Conservation (phyloP, 2,329 filamentous ascomycete genomes). For the Teratosphaeria zuluensis region DNA sequence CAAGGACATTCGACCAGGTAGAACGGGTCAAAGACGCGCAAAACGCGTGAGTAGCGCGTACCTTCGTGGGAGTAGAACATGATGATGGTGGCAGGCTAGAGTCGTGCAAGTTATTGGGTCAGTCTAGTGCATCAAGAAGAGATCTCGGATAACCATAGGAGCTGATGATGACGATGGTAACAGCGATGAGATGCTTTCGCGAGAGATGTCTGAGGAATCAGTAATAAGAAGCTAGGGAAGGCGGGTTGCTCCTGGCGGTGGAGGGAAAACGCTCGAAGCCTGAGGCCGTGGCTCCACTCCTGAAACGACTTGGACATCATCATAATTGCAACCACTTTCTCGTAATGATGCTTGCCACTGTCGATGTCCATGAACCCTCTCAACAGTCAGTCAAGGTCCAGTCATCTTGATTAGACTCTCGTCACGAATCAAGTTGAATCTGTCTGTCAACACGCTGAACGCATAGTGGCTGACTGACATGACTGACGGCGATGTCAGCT, state of each 20-base stretch:
- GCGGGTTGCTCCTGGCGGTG: background rate
- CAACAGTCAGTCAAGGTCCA: too few species aligned
- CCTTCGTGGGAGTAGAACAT: slow-evolving; percentile 98
- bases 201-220: background rate
- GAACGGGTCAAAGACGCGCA: background rate
- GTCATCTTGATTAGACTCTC: too few species aligned
- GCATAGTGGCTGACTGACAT: too few species aligned
- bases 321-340: background rate
- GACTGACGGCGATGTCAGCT: too few species aligned
- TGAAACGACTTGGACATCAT: background rate
- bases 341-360: background rate
- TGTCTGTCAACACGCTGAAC: too few species aligned
- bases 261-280: background rate
- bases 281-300: background rate
- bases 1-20: background rate
- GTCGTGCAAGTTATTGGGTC: background rate
- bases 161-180: background rate
- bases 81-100: slow-evolving; percentile 7
- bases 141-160: background rate
- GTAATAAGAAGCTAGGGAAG: background rate
- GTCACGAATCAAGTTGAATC: too few species aligned
- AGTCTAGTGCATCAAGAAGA: background rate
- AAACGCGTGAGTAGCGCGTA: slow-evolving; percentile 29
- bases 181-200: background rate
- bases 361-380: background rate